A percentile compares a stretch with the other conserved stretches of the same genome.
These are phyloP conservation scores for Fusarium globosum DNA, from an alignment of 2,329 filamentous ascomycete species.

Conservation along the genomic window DNA sequence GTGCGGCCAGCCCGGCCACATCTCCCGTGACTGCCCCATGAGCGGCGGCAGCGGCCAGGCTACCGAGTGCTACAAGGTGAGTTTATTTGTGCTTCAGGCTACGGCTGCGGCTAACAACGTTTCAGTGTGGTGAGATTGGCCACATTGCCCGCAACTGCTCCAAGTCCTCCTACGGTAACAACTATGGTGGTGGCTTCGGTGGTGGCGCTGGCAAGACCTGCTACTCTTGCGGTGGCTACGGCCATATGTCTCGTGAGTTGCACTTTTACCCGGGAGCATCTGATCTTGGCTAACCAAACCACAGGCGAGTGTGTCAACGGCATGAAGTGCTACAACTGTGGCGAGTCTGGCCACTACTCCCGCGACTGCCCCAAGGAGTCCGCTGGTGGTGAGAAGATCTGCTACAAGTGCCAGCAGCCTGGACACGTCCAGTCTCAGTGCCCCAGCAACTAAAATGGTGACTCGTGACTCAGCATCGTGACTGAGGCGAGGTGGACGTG, in stretches of 20 bases:
- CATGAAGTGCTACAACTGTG: slow-evolving; percentile 99
- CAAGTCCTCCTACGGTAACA: slow-evolving; percentile 68
- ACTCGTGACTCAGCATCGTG: slow-evolving; percentile 38
- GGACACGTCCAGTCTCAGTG: slow-evolving; percentile 95
- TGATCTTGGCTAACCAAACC: slow-evolving; percentile 33
- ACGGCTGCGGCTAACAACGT: slow-evolving; percentile 10
- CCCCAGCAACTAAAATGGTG: slow-evolving; percentile 75
- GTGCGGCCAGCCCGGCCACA: slow-evolving; percentile 86
- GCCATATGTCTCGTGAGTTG: slow-evolving; percentile 87
- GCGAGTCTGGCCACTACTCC: slow-evolving; percentile 92
- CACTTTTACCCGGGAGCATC: background rate
- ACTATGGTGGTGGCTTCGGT: slow-evolving; percentile 60
- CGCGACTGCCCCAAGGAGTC: slow-evolving; percentile 96
- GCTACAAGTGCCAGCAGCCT: slow-evolving; percentile 91
- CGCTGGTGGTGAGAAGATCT: slow-evolving; percentile 88
- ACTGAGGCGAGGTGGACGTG: slow-evolving; percentile 52
- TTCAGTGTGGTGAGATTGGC: slow-evolving; percentile 87
- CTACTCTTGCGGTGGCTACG: slow-evolving; percentile 97
- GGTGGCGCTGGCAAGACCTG: slow-evolving; percentile 81
- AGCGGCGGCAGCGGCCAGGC: slow-evolving; percentile 60
- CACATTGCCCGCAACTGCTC: slow-evolving; percentile 95
- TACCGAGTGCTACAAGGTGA: slow-evolving; percentile 89
- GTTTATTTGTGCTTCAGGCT: slow-evolving; percentile 2
- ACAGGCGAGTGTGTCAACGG: slow-evolving; percentile 93
- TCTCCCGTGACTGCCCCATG: slow-evolving; percentile 85